Evolutionary conservation across 768 basidiomycete genomes (phyloP), one percentile per base, ranked within the genome.

Genomic region (Tulasnella sp.): DNA sequence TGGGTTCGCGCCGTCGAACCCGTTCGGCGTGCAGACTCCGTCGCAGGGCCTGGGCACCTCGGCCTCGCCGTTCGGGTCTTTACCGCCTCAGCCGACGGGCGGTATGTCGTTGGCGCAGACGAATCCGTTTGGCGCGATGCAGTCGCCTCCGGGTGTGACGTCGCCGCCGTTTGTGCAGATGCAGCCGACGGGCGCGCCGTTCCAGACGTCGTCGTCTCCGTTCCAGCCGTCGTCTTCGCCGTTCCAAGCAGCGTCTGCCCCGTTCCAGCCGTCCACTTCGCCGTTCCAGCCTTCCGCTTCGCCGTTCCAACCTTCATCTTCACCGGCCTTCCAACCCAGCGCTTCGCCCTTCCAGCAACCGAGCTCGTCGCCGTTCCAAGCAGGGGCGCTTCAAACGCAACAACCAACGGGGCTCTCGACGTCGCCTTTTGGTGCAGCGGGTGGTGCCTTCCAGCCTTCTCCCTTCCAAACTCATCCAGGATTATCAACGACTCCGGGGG

Each of bases 381-480:
- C n/a, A 39, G 36, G 40, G 16, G 3, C 12, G 34, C 36, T 58
- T 7, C 44, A n/a, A 52, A 48, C 52, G 14, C 75, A 76, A n/a
- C n/a, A n/a, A 38, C 52, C 44, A 31, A 40, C 42, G 46, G 44
- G 36, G 9, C n/a, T 38, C 14, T 58, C 75, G 34, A n/a, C 48
- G 4, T 77, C 58, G 48, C 48, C 76, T 9, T 77, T 46, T 9
- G 38, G 38, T 1, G 38, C 73, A n/a, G 2, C 56, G 16, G 27
- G 27, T n/a, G n/a, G n/a, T 24, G 1, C 76, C 16, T 77, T 77
- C 76, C 39, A 34, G 16, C 39, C 76, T 3, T 77, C 76, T 8
- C 76, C 76, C 18, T 77, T 77, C 58, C 76, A 77, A 39, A 36
- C 48, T 40, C 76, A 77, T 14, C 76, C 18, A 10, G 44, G 44